phyloP scores from a whole-genome alignment of 2,329 filamentous ascomycete genomes.

The Claviceps citrina region DNA sequence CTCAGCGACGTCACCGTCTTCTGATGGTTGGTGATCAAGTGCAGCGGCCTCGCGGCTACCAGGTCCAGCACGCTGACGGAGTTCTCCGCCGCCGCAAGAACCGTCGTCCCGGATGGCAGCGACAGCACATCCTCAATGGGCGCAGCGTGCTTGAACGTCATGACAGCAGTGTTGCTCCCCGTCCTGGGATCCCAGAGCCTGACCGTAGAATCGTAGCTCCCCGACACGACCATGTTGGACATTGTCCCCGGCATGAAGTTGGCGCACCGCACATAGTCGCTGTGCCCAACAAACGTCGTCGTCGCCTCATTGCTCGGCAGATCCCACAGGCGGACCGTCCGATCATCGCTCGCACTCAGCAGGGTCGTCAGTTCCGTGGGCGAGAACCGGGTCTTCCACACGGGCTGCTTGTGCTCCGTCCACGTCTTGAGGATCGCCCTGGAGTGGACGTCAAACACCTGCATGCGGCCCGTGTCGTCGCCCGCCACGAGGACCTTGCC shows the following conservation, averaged over 20 bases:
- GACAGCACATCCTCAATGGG: slow-evolving; percentile 80
- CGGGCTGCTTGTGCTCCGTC: slow-evolving; percentile 84
- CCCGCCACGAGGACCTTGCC: slow-evolving; percentile 80
- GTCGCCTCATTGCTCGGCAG: slow-evolving; percentile 64
- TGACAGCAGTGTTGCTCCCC: slow-evolving; percentile 49
- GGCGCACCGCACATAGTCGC: slow-evolving; percentile 81
- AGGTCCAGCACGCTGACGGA: slow-evolving; percentile 84
- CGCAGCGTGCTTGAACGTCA: slow-evolving; percentile 90
- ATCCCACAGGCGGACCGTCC: slow-evolving; percentile 88
- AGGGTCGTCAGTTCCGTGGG: slow-evolving; percentile 71
- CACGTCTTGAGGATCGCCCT: slow-evolving; percentile 90
- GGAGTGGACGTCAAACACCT: slow-evolving; percentile 83
- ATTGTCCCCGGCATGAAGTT: slow-evolving; percentile 63
- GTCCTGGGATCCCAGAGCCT: slow-evolving; percentile 82
- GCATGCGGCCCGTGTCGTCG: slow-evolving; percentile 80
- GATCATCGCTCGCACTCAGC: slow-evolving; percentile 83
- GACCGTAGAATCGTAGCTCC: slow-evolving; percentile 89
- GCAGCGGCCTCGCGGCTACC: slow-evolving; percentile 74
- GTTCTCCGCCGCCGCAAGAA: slow-evolving; percentile 73
- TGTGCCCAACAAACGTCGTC: slow-evolving; percentile 69
- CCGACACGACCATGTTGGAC: slow-evolving; percentile 69
- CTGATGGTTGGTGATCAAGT: slow-evolving; percentile 84
- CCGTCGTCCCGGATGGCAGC: slow-evolving; percentile 69
- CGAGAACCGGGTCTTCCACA: slow-evolving; percentile 87
- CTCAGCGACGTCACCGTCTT: slow-evolving; percentile 89